Evolutionary conservation across 441 rosid genomes (phyloP).

Genomic region (Populus hybrid): DNA sequence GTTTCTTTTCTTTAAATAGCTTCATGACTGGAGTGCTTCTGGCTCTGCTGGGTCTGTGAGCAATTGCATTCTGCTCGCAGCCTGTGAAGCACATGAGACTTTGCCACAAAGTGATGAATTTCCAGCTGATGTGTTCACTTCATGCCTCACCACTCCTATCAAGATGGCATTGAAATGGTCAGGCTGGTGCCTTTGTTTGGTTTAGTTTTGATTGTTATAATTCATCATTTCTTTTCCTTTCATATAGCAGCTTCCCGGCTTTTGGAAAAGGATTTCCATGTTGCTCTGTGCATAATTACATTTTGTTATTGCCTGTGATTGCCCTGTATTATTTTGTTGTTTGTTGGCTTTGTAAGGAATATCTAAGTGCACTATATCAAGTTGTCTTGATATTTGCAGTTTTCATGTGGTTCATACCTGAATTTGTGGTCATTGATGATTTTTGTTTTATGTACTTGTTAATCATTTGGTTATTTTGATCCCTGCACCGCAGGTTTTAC

Average conservation of each 20-base stretch:
- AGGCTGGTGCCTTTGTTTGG: conserved; percentile 20
- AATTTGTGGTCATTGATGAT: not conserved
- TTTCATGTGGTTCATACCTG: conserved; percentile 2
- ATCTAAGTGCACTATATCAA: not conserved
- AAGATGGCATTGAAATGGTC: conserved; percentile 99
- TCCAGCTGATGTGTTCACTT: conserved; percentile 98
- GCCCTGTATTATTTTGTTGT: not conserved
- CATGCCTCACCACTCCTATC: conserved; percentile 97
- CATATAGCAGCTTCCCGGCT: not conserved
- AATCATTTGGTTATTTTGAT: conserved; percentile 21
- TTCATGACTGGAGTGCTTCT: conserved; percentile 75
- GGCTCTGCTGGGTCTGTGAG: conserved; percentile 56
- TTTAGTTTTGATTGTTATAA: conserved; percentile 17
- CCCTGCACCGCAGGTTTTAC: conserved; percentile 70
- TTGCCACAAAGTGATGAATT: conserved; percentile 95
- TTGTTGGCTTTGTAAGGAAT: not conserved
- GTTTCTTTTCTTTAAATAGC: conserved; percentile 47
- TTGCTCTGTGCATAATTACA: not conserved
- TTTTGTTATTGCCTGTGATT: not conserved
- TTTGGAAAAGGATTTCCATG: not conserved
- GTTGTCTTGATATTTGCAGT: not conserved
- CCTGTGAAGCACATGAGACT: conserved; percentile 97
- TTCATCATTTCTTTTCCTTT: not conserved
- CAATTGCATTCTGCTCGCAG: conserved; percentile 97
- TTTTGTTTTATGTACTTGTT: conserved; percentile 5